These are phyloP conservation scores for Erythrobasidium hasegawianum DNA, from an alignment of 1,284 basidiomycete genomes.

Conservation along the genomic window DNA sequence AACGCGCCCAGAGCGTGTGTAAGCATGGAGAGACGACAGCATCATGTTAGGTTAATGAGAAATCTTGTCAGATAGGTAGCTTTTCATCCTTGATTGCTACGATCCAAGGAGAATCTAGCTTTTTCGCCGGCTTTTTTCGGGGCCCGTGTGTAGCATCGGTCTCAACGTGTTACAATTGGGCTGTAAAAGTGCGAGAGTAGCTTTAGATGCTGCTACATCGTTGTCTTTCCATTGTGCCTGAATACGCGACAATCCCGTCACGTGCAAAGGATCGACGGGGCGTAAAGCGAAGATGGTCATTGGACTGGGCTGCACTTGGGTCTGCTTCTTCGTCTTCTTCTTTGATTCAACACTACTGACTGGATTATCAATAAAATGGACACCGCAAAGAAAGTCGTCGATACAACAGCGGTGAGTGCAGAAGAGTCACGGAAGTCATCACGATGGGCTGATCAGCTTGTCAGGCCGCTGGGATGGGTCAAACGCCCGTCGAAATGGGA, in stretches of 20 bases:
- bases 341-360: neutral
- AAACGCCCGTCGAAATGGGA: slow-evolving; percentile 14
- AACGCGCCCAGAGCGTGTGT: too few species aligned
- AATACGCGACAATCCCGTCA: neutral
- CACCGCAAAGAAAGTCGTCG: neutral
- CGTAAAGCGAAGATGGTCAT: neutral
- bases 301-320: neutral
- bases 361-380: neutral
- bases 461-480: slow-evolving; percentile 26
- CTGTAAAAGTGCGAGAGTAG: too few species aligned
- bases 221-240: too few species aligned
- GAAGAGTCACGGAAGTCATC: neutral
- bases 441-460: neutral
- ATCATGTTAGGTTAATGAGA: too few species aligned
- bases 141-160: too few species aligned
- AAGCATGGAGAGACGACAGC: too few species aligned
- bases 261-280: neutral
- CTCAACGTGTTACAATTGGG: too few species aligned
- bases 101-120: too few species aligned
- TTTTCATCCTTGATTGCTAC: too few species aligned
- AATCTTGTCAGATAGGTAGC: too few species aligned
- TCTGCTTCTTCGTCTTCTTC: neutral
- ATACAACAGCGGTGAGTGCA: neutral
- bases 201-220: too few species aligned
- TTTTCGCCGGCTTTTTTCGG: too few species aligned